Evolutionary conservation across 805 yeast genomes (phyloP).

Genomic region (Cyberlindnera maclurae): DNA sequence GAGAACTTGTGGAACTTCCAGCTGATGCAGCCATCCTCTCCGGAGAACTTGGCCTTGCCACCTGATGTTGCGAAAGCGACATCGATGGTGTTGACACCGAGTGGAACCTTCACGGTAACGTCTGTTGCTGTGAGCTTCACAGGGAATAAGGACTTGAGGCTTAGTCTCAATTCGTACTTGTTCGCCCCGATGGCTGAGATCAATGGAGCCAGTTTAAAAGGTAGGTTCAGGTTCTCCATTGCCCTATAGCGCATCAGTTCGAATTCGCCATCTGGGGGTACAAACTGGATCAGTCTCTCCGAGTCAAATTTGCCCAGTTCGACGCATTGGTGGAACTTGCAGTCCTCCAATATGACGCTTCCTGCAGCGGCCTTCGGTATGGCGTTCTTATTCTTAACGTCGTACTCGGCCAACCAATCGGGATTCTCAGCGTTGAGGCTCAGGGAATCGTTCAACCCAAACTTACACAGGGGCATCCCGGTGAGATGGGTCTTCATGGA

Average conservation of each 20-base stretch:
- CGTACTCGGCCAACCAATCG: slow-evolving; percentile 23
- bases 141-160: slow-evolving; percentile 55
- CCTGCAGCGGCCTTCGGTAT: slow-evolving; percentile 38
- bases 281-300: slow-evolving; percentile 58
- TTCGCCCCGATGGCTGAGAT: slow-evolving; percentile 38
- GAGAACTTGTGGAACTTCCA: slow-evolving; percentile 68
- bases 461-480: slow-evolving; percentile 79
- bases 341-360: slow-evolving; percentile 59
- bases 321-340: slow-evolving; percentile 85
- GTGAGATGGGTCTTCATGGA: slow-evolving; percentile 63
- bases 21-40: slow-evolving; percentile 54
- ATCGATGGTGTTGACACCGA: slow-evolving; percentile 54
- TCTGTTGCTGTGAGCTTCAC: slow-evolving; percentile 53
- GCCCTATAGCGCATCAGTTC: slow-evolving; percentile 73
- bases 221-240: slow-evolving; percentile 53
- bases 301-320: slow-evolving; percentile 60
- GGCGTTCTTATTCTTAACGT: slow-evolving; percentile 24
- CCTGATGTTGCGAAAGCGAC: slow-evolving; percentile 38
- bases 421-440: slow-evolving; percentile 20
- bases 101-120: slow-evolving; percentile 59
- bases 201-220: slow-evolving; percentile 59
- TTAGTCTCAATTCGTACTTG: slow-evolving; percentile 49
- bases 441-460: slow-evolving; percentile 62
- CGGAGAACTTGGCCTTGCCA: slow-evolving; percentile 64
- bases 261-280: slow-evolving; percentile 85